Percentiles rank a stretch among this genome's conserved stretches.
Conservation (phyloP, 345 rosid species). For the Moricandia moricandioides region DNA sequence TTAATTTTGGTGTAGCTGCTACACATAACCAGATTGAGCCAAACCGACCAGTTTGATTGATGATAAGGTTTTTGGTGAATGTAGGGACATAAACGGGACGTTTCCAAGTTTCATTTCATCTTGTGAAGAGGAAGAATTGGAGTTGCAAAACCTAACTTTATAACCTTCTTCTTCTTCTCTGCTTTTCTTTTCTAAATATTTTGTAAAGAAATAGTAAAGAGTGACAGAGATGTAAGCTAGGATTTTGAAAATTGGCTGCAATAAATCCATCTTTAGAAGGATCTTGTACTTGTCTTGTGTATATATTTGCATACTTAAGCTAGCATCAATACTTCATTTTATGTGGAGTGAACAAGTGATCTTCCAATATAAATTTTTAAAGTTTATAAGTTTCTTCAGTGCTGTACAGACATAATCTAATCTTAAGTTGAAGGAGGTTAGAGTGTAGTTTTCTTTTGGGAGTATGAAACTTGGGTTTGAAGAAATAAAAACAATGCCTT, state of each 20-base stretch:
- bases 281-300: background rate
- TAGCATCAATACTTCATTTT: background rate
- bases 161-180: background rate
- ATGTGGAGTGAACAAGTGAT: background rate
- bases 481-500: background rate
- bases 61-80: background rate
- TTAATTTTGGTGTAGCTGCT: background rate
- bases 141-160: conserved; percentile 31
- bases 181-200: background rate
- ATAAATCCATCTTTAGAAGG: background rate
- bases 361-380: background rate
- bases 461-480: background rate
- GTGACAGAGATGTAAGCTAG: background rate
- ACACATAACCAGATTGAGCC: background rate
- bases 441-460: background rate
- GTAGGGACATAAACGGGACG: conserved; percentile 76
- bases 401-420: background rate
- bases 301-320: background rate
- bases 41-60: background rate
- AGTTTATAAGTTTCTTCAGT: background rate
- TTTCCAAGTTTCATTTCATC: conserved; percentile 74
- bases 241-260: background rate
- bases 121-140: conserved; percentile 62
- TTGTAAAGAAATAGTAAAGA: background rate
- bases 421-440: background rate